phyloP scores from a whole-genome alignment of 495 filamentous ascomycete genomes.

The Aspergillus haitiensis region DNA sequence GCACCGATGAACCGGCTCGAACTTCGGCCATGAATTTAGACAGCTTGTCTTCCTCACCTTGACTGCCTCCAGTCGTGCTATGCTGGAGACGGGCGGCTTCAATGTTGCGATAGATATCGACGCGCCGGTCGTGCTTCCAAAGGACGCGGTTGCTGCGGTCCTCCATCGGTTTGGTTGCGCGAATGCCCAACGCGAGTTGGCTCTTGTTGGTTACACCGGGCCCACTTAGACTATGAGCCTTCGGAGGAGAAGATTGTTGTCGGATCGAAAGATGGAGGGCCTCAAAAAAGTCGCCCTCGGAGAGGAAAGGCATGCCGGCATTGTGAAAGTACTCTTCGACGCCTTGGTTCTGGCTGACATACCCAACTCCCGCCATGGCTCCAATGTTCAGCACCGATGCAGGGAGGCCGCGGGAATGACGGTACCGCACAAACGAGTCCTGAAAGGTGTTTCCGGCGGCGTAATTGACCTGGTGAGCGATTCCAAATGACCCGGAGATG shows the following conservation, averaged over 20 bases:
- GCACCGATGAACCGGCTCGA: neutral
- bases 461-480: slow-evolving; percentile 29
- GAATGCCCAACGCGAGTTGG: slow-evolving; percentile 12
- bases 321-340: slow-evolving; percentile 5
- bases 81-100: neutral
- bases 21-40: neutral
- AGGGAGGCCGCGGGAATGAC: slow-evolving; percentile 21
- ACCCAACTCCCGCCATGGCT: slow-evolving; percentile 42
- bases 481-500: slow-evolving; percentile 25
- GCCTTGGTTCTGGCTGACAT: neutral
- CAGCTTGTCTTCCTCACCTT: slow-evolving; percentile 1
- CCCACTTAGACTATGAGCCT: neutral
- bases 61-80: neutral
- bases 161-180: neutral
- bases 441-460: slow-evolving; percentile 31
- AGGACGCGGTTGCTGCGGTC: neutral
- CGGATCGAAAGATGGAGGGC: slow-evolving; percentile 8
- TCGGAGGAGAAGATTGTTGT: neutral
- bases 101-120: slow-evolving; percentile 5
- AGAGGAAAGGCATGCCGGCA: neutral
- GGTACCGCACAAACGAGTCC: slow-evolving; percentile 29
- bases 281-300: slow-evolving; percentile 7
- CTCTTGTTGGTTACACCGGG: neutral
- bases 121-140: slow-evolving; percentile 9
- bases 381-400: slow-evolving; percentile 38